Evolutionary conservation across 345 rosid species (phyloP).

Genomic region (Camelina neglecta): DNA sequence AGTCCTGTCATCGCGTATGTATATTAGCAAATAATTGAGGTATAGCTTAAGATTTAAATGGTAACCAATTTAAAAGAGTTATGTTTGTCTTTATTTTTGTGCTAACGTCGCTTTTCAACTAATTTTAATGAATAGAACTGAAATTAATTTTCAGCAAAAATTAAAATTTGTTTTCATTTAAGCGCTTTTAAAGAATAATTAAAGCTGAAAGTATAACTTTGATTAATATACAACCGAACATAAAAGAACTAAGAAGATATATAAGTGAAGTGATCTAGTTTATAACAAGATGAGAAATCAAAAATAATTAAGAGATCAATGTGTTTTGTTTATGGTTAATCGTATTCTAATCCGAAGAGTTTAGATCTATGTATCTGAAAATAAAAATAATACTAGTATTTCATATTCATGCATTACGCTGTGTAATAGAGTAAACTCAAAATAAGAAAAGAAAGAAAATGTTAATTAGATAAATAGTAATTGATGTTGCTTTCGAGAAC

Average conservation of each 20-base stretch:
- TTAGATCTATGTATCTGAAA: not conserved
- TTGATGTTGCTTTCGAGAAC: constrained; percentile 10
- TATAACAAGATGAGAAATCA: too few species aligned
- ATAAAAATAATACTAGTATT: not conserved
- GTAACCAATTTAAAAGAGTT: not conserved
- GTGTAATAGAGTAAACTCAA: not conserved
- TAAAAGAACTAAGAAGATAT: not conserved
- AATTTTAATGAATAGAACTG: not conserved
- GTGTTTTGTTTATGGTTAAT: not conserved
- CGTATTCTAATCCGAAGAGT: not conserved
- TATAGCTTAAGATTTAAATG: not conserved
- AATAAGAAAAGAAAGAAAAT: too few species aligned
- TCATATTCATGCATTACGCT: not conserved
- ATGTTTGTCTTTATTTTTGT: not conserved
- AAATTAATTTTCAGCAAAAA: not conserved
- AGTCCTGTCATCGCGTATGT: constrained; percentile 57
- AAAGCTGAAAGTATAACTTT: not conserved
- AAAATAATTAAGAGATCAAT: not conserved
- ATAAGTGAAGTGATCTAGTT: not conserved
- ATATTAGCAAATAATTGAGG: constrained; percentile 1
- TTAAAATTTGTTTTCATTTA: not conserved
- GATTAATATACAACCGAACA: not conserved
- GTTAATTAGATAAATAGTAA: not conserved
- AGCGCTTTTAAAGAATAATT: not conserved
- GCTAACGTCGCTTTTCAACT: constrained; percentile 3